phyloP scores from a whole-genome alignment of 2,329 filamentous ascomycete species.

The Diplodia scrobiculata region DNA sequence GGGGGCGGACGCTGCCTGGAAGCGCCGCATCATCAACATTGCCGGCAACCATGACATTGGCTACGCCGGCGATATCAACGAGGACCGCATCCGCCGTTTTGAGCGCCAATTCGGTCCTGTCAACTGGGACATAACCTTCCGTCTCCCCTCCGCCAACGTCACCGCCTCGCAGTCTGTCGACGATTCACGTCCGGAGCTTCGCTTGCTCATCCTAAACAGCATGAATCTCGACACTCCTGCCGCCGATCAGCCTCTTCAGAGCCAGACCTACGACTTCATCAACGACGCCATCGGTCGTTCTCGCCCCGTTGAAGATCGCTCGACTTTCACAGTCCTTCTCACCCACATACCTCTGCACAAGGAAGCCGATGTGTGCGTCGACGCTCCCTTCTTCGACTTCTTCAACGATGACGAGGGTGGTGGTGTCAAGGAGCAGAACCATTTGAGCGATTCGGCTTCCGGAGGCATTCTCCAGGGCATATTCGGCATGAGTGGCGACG shows the following conservation, averaged over 20 bases:
- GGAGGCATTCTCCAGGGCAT: slow-evolving; percentile 76
- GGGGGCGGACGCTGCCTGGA: slow-evolving; percentile 62
- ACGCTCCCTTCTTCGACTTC: slow-evolving; percentile 80
- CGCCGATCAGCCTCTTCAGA: slow-evolving; percentile 65
- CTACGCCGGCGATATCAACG: slow-evolving; percentile 86
- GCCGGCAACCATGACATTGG: slow-evolving; percentile 96
- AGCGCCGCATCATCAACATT: slow-evolving; percentile 79
- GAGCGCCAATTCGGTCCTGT: slow-evolving; percentile 81
- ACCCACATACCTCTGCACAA: slow-evolving; percentile 95
- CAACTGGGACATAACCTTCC: slow-evolving; percentile 84
- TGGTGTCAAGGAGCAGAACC: slow-evolving; percentile 89
- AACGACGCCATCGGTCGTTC: slow-evolving; percentile 65
- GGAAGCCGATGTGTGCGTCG: slow-evolving; percentile 75
- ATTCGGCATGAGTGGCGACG: slow-evolving; percentile 71
- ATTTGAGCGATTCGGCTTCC: slow-evolving; percentile 72
- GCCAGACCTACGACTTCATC: slow-evolving; percentile 75
- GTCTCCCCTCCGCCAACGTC: slow-evolving; percentile 36
- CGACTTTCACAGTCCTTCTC: slow-evolving; percentile 77
- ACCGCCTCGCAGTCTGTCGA: not conserved
- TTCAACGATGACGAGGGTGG: slow-evolving; percentile 64
- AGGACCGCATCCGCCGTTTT: slow-evolving; percentile 75
- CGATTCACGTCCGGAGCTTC: slow-evolving; percentile 64
- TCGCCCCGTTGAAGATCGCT: slow-evolving; percentile 61
- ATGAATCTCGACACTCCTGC: slow-evolving; percentile 92
- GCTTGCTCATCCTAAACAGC: slow-evolving; percentile 83